These are phyloP conservation scores for Claviceps sp. DNA, from an alignment of 2,329 filamentous ascomycete genomes.

Conservation along the genomic window DNA sequence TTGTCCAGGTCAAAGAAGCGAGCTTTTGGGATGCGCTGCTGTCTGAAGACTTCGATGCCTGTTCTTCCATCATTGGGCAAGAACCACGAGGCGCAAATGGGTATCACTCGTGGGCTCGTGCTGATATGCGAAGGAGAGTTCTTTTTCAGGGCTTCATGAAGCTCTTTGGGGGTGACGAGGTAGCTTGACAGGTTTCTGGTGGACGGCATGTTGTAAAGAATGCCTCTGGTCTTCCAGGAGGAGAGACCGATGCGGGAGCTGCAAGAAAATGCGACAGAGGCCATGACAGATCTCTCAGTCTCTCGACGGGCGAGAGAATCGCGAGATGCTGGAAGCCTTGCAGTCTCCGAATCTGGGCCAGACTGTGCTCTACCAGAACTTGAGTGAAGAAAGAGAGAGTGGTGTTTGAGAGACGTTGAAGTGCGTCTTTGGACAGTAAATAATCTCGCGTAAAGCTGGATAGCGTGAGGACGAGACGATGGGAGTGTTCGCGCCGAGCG, in stretches of 20 bases:
- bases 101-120: conserved; percentile 69
- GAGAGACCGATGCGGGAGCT: conserved; percentile 27
- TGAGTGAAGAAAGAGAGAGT: neutral
- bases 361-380: neutral
- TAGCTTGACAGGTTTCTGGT: conserved; percentile 55
- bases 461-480: neutral
- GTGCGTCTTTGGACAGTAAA: neutral
- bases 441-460: neutral
- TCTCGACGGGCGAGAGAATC: neutral
- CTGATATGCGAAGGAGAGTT: conserved; percentile 70
- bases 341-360: neutral
- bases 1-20: conserved; percentile 95
- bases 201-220: conserved; percentile 16
- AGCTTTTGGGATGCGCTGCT: conserved; percentile 73
- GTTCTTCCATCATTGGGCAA: conserved; percentile 81
- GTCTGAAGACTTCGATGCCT: conserved; percentile 67
- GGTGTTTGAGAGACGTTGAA: neutral
- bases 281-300: conserved; percentile 21
- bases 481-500: neutral
- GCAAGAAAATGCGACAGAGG: conserved; percentile 28
- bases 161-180: conserved; percentile 72
- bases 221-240: conserved; percentile 21
- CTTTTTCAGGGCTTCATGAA: conserved; percentile 67
- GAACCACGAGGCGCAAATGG: conserved; percentile 91
- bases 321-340: neutral